Percentiles rank a stretch among this genome's conserved stretches.
Conservation (phyloP, 257 asterid genomes). For the Ehretia macrophylla region DNA sequence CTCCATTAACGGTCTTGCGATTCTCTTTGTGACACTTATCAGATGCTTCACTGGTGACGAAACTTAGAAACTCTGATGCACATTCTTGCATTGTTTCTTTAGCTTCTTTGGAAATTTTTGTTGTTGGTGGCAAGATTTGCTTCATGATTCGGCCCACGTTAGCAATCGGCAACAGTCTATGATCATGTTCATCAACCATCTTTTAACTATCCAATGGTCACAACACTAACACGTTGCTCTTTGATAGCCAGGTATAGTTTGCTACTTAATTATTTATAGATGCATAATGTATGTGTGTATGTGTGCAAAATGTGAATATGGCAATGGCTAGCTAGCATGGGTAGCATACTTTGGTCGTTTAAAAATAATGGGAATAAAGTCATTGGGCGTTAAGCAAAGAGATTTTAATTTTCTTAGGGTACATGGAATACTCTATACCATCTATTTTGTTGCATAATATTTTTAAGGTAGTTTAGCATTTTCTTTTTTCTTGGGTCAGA, state of each 20-base stretch:
- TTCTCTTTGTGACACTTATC: constrained; percentile 53
- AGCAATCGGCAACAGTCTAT: constrained; percentile 58
- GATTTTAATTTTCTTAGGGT: too few relatives aligned
- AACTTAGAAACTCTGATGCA: constrained; percentile 61
- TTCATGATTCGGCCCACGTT: constrained; percentile 68
- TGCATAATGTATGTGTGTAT: neutral
- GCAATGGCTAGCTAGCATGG: constrained; percentile 7
- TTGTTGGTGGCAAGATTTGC: constrained; percentile 43
- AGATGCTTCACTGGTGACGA: constrained; percentile 61
- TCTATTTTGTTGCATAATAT: neutral
- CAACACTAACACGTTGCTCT: constrained; percentile 5
- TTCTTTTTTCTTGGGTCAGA: too few relatives aligned
- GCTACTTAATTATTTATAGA: neutral
- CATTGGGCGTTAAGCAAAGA: constrained; percentile 15
- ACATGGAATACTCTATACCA: neutral
- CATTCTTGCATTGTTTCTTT: constrained; percentile 62
- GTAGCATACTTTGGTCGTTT: constrained; percentile 37
- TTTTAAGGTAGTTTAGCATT: neutral
- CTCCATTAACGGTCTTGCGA: constrained; percentile 61
- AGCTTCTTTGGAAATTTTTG: constrained; percentile 61
- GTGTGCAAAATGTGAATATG: neutral
- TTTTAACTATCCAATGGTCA: constrained; percentile 8
- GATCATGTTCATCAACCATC: constrained; percentile 28
- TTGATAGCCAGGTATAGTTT: neutral
- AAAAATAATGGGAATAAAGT: constrained; percentile 15